Percentiles rank a stretch among this genome's conserved stretches.
These are phyloP conservation scores for Galerina sulciceps DNA, from an alignment of 768 basidiomycete species.

Conservation along the genomic window DNA sequence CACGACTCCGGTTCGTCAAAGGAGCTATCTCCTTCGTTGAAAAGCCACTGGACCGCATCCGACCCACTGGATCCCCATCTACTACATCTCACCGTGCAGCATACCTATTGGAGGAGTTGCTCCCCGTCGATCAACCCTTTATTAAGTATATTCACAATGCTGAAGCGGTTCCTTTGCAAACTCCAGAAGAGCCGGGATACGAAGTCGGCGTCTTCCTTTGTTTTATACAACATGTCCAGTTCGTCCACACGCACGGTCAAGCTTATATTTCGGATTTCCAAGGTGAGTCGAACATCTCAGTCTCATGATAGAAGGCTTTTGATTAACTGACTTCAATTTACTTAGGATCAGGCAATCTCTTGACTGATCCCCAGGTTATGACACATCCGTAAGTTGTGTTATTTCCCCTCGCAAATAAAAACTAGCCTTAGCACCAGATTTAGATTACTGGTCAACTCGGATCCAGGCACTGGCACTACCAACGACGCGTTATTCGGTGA, in stretches of 20 bases:
- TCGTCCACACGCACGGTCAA: slow-evolving; percentile 5
- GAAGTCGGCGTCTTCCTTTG: background rate
- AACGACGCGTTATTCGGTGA: slow-evolving; percentile 7
- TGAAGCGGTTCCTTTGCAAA: background rate
- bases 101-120: background rate
- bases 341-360: slow-evolving; percentile 8
- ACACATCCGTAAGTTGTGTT: slow-evolving; percentile 14
- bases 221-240: slow-evolving; percentile 19
- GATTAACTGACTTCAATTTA: background rate
- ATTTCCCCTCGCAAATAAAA: background rate
- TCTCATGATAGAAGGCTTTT: background rate
- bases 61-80: background rate
- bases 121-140: background rate
- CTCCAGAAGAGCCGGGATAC: background rate
- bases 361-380: slow-evolving; percentile 23
- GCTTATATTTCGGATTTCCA: slow-evolving; percentile 19
- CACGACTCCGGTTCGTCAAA: background rate
- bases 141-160: background rate
- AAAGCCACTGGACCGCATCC: background rate
- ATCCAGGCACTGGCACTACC: background rate
- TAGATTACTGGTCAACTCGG: background rate
- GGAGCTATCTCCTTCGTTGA: background rate
- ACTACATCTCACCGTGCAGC: background rate
- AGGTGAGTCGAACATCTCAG: background rate
- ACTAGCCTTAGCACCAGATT: background rate